Conservation (phyloP, 2,329 filamentous ascomycete species). For the Phyllosticta citrichinensis region DNA sequence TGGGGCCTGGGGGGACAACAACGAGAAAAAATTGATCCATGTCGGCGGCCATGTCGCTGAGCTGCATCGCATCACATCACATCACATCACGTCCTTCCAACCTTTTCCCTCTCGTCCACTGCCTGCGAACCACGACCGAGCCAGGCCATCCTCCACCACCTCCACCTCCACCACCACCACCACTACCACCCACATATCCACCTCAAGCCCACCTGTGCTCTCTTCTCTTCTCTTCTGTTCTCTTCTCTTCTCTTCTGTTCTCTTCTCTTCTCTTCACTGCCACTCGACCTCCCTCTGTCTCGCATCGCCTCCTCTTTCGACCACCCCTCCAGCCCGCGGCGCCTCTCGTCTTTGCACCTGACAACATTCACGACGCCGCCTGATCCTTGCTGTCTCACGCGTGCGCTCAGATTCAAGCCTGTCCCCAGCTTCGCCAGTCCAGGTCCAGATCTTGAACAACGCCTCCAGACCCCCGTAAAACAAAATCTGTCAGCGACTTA, state of each 20-base stretch:
- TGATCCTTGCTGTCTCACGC: slow-evolving; percentile 7
- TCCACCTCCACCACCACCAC: too few relatives aligned
- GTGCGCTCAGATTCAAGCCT: slow-evolving; percentile 1
- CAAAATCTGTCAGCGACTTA: slow-evolving; percentile 18
- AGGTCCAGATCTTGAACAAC: not conserved
- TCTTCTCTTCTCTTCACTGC: not conserved
- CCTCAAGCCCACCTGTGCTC: not conserved
- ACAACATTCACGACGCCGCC: not conserved
- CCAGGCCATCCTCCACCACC: too few relatives aligned
- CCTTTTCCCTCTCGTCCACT: too few relatives aligned
- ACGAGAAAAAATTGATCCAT: not conserved
- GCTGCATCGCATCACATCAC: too few relatives aligned
- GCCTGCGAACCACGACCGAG: not conserved
- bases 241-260: not conserved
- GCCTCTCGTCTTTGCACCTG: slow-evolving; percentile 7
- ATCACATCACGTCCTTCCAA: too few relatives aligned
- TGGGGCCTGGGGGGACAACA: not conserved
- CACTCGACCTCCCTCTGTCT: not conserved
- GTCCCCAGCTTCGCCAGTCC: slow-evolving; percentile 7
- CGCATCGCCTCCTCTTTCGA: not conserved
- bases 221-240: not conserved
- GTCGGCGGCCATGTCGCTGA: too few relatives aligned
- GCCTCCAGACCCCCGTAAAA: not conserved
- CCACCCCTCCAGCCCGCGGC: not conserved
- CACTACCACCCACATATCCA: not conserved